Conservation (phyloP, 495 filamentous ascomycete genomes). For the Friedmanniomyces endolithicus region DNA sequence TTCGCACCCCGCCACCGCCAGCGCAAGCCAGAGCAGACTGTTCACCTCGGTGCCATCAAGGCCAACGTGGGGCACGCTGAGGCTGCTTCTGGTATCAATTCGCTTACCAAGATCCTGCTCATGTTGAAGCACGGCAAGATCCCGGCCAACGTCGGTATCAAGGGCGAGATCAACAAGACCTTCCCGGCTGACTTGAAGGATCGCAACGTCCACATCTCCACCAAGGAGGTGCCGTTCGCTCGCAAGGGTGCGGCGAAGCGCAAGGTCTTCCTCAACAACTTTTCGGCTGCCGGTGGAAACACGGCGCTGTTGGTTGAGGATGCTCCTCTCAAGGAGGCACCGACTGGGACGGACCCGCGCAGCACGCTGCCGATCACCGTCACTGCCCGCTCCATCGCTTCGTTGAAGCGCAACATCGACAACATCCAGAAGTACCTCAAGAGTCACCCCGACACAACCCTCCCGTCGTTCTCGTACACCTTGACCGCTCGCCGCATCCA, state of each 20-base stretch:
- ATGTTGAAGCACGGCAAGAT: constrained; percentile 80
- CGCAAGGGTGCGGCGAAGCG: constrained; percentile 51
- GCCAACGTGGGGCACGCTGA: constrained; percentile 86
- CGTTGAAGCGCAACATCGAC: constrained; percentile 43
- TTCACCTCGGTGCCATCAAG: constrained; percentile 76
- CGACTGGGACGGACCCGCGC: constrained; percentile 42
- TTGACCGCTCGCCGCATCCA: constrained; percentile 36
- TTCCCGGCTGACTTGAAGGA: constrained; percentile 65
- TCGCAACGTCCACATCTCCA: constrained; percentile 62
- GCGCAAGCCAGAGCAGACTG: constrained; percentile 53
- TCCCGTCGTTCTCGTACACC: constrained; percentile 33
- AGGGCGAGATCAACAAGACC: constrained; percentile 64
- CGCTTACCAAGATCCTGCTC: constrained; percentile 71
- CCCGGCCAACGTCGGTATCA: constrained; percentile 80
- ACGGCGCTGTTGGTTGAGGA: constrained; percentile 42
- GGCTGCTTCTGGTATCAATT: constrained; percentile 71
- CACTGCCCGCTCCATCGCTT: constrained; percentile 41
- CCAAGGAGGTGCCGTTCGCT: constrained; percentile 47
- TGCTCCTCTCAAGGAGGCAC: constrained; percentile 32
- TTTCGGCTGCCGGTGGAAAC: constrained; percentile 35
- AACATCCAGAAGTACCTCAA: constrained; percentile 41
- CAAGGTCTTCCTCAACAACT: constrained; percentile 44
- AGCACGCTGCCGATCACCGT: constrained; percentile 39
- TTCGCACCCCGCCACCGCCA: constrained; percentile 63
- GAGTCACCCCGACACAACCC: constrained; percentile 35